A percentile compares a stretch with the other conserved stretches of the same genome.
phyloP scores from a whole-genome alignment of 148 eudicot species.

The Rhododendron mucronatum region DNA sequence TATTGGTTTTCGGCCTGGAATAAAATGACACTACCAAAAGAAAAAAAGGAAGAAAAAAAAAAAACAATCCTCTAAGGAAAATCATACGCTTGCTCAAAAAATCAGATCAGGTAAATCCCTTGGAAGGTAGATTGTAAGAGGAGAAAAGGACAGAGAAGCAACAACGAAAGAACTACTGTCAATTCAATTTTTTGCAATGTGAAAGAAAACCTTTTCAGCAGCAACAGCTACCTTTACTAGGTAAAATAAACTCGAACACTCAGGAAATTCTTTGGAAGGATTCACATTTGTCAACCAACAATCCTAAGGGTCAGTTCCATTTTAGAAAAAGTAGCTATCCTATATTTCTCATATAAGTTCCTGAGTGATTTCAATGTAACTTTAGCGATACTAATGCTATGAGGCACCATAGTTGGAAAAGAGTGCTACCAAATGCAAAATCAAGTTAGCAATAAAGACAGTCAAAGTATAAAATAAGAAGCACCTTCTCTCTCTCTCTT shows the following conservation, averaged over 20 bases:
- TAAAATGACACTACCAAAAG: background rate
- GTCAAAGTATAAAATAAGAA: background rate
- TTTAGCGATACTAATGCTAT: background rate
- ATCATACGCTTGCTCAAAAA: background rate
- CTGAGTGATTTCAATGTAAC: background rate
- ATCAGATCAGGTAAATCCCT: background rate
- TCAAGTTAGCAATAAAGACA: background rate
- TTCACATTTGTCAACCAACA: background rate
- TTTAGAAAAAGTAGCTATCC: background rate
- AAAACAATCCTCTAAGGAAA: background rate
- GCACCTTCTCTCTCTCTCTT: conserved; percentile 95
- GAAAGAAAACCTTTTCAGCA: background rate
- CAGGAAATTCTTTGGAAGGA: background rate
- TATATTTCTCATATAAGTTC: background rate
- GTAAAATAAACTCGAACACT: background rate
- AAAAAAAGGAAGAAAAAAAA: too few species aligned
- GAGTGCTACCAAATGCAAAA: background rate
- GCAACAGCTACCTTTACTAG: background rate
- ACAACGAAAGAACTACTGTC: background rate
- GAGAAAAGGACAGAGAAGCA: background rate
- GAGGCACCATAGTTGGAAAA: background rate
- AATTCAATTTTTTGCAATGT: background rate
- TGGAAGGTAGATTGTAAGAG: background rate
- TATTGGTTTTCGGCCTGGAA: background rate
- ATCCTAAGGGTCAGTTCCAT: background rate